phyloP scores from a whole-genome alignment of 2,329 filamentous ascomycete genomes.

The Talaromyces sp. region DNA sequence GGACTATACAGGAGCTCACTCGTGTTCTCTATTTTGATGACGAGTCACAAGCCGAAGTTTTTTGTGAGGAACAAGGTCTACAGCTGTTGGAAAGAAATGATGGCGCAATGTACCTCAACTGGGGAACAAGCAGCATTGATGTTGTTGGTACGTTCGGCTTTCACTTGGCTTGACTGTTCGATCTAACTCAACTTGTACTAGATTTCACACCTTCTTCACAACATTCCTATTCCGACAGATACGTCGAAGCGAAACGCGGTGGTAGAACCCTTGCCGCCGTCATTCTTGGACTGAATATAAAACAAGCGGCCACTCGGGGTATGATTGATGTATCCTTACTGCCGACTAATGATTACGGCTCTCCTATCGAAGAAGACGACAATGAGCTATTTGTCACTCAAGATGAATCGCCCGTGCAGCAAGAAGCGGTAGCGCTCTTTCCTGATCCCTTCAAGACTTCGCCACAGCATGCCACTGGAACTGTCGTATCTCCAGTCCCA shows the following conservation, averaged over 20 bases:
- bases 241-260: slow-evolving; percentile 59
- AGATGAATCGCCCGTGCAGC: slow-evolving; percentile 29
- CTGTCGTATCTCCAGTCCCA: not conserved
- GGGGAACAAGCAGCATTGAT: slow-evolving; percentile 44
- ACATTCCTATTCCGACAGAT: slow-evolving; percentile 52
- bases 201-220: slow-evolving; percentile 45
- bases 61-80: slow-evolving; percentile 54
- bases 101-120: slow-evolving; percentile 52
- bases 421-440: slow-evolving; percentile 2
- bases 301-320: slow-evolving; percentile 48
- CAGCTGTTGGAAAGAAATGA: slow-evolving; percentile 46
- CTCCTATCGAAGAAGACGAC: slow-evolving; percentile 31
- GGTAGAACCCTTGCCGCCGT: slow-evolving; percentile 55
- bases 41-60: slow-evolving; percentile 51
- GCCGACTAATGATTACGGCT: slow-evolving; percentile 27
- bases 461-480: not conserved
- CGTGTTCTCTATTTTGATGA: slow-evolving; percentile 55
- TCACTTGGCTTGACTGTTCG: not conserved
- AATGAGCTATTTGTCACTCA: slow-evolving; percentile 39
- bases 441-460: not conserved
- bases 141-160: slow-evolving; percentile 44
- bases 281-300: slow-evolving; percentile 55
- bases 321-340: slow-evolving; percentile 48
- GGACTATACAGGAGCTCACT: slow-evolving; percentile 54
- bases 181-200: slow-evolving; percentile 21